Percentiles rank a stretch among this genome's conserved stretches.
phyloP scores from a whole-genome alignment of 805 yeast genomes.

The Metschnikowia vanudenii region DNA sequence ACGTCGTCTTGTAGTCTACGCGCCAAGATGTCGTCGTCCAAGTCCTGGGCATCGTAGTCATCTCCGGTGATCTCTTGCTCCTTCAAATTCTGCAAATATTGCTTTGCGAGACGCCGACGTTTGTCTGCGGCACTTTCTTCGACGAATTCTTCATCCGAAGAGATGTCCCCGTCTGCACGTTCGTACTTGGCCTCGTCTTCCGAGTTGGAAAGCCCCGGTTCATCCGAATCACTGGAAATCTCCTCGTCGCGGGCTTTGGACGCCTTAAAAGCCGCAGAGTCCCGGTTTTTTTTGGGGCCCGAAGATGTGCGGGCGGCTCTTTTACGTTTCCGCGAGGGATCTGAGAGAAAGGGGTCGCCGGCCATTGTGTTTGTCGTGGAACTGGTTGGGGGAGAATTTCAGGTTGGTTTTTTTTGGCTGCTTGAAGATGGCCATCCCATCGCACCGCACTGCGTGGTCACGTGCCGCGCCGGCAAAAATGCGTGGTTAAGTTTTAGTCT shows the following conservation, averaged over 20 bases:
- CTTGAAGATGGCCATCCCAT: background rate
- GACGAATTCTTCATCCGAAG: conserved; percentile 70
- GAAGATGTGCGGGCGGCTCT: conserved; percentile 26
- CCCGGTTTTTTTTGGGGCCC: conserved; percentile 20
- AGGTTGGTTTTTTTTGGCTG: background rate
- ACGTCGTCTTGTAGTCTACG: conserved; percentile 82
- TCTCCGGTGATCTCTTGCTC: conserved; percentile 48
- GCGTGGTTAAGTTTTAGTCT: no score
- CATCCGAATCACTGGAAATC: conserved; percentile 42
- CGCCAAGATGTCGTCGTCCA: conserved; percentile 83
- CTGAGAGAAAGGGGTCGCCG: conserved; percentile 61
- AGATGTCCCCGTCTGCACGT: conserved; percentile 31
- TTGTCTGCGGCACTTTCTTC: conserved; percentile 88
- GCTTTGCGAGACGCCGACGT: conserved; percentile 90
- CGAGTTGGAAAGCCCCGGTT: conserved; percentile 30
- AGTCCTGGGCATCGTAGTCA: conserved; percentile 83
- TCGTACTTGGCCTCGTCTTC: conserved; percentile 8
- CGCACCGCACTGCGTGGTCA: background rate
- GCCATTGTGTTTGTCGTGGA: conserved; percentile 34
- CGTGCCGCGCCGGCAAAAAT: background rate
- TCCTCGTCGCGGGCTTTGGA: conserved; percentile 45
- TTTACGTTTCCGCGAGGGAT: conserved; percentile 54
- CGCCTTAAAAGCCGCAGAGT: conserved; percentile 7
- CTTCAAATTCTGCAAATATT: conserved; percentile 78
- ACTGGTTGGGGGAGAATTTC: background rate